A percentile compares a stretch with the other conserved stretches of the same genome.
Evolutionary conservation across 2,329 filamentous ascomycete genomes (phyloP).

Genomic region (Macrophomina pseudophaseolina): DNA sequence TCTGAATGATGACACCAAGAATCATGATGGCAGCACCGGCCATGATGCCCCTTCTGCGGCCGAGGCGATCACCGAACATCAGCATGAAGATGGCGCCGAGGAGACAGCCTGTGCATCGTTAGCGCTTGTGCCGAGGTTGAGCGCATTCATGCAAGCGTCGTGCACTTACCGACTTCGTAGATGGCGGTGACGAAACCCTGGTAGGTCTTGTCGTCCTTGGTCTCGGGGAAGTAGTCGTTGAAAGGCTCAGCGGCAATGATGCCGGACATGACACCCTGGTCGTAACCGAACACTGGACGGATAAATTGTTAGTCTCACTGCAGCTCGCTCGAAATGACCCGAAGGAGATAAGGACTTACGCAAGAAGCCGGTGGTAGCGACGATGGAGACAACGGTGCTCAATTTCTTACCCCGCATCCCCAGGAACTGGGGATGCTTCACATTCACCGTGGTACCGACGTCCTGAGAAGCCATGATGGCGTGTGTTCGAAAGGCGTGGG

Average conservation of each 20-base stretch:
- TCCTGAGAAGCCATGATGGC: conserved; percentile 32
- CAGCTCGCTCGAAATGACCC: not conserved
- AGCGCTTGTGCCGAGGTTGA: conserved; percentile 31
- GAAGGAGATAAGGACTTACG: conserved; percentile 30
- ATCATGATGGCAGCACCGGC: conserved; percentile 50
- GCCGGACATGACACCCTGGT: conserved; percentile 50
- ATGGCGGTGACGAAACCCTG: conserved; percentile 58
- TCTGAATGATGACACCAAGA: conserved; percentile 49
- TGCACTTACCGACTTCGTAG: conserved; percentile 55
- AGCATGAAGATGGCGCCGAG: conserved; percentile 48
- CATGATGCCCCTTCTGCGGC: conserved; percentile 51
- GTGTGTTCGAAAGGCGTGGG: not conserved
- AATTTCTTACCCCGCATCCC: conserved; percentile 65
- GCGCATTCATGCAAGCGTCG: not conserved
- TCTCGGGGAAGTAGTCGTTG: conserved; percentile 47
- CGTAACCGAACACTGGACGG: conserved; percentile 58
- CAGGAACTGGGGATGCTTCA: conserved; percentile 52
- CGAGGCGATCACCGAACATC: conserved; percentile 47
- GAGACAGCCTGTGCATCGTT: conserved; percentile 37
- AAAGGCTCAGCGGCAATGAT: conserved; percentile 44
- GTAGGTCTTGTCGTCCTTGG: conserved; percentile 50
- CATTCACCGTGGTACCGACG: conserved; percentile 9
- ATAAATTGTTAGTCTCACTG: not conserved
- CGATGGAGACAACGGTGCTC: conserved; percentile 63
- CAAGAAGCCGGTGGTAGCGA: conserved; percentile 68